phyloP scores from a whole-genome alignment of 441 rosid species.

The Croton laevigatus region DNA sequence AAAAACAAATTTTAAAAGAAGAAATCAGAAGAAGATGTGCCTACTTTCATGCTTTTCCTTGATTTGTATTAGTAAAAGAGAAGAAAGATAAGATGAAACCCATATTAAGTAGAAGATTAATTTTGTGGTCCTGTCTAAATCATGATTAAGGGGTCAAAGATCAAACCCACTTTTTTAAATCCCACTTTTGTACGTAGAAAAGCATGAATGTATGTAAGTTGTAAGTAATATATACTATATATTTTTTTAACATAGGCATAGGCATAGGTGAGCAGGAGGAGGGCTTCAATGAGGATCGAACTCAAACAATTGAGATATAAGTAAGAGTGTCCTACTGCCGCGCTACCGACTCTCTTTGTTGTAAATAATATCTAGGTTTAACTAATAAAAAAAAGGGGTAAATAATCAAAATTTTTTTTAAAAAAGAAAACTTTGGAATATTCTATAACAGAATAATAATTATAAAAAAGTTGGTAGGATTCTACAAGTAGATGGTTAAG shows the following conservation, averaged over 20 bases:
- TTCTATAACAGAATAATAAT: not conserved
- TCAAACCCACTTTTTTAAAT: no score
- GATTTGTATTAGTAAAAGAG: not conserved
- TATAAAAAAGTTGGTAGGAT: not conserved
- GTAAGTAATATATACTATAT: no score
- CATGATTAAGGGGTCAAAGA: slow-evolving; percentile 10
- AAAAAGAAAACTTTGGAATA: not conserved
- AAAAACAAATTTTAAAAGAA: not conserved
- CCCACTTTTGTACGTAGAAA: no score
- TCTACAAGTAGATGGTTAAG: not conserved
- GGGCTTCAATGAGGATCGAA: no score
- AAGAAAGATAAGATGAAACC: not conserved
- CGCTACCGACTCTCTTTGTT: no score
- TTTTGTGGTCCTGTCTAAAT: not conserved
- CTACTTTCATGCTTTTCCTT: not conserved
- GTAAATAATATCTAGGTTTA: no score
- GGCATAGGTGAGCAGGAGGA: no score
- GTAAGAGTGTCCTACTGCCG: no score
- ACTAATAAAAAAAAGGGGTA: not conserved
- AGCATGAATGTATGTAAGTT: no score
- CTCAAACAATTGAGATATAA: no score
- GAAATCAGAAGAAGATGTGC: not conserved
- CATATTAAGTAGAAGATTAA: not conserved
- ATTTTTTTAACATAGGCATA: no score
- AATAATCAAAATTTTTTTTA: no score